These are phyloP conservation scores for Colletotrichum graminicola DNA, from an alignment of 2,329 filamentous ascomycete genomes.

Conservation along the genomic window DNA sequence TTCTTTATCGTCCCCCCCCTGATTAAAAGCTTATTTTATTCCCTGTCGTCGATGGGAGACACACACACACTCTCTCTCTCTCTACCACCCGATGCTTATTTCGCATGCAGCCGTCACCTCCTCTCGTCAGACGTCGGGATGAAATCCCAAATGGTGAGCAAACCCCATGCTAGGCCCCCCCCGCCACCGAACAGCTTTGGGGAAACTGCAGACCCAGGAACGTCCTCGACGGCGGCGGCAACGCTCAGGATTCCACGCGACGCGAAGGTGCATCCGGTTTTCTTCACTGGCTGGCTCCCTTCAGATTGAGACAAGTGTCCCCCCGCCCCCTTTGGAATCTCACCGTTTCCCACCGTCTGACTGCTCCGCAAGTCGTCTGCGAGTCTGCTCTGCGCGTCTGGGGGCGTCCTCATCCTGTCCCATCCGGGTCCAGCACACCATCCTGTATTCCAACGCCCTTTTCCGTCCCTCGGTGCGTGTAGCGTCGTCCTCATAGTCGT, in stretches of 20 bases:
- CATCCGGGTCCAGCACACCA: slow-evolving; percentile 16
- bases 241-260: neutral
- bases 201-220: neutral
- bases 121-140: neutral
- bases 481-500: neutral
- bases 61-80: no score
- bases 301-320: neutral
- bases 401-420: slow-evolving; percentile 8
- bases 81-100: neutral
- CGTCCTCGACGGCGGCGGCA: neutral
- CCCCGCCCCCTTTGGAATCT: neutral
- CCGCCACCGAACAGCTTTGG: neutral
- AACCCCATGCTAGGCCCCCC: neutral
- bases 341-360: no score
- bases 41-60: neutral
- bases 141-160: neutral
- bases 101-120: no score
- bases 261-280: neutral
- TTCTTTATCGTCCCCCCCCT: neutral
- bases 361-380: no score
- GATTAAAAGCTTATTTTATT: neutral
- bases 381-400: no score
- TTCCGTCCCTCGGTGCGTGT: neutral
- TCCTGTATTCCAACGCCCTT: neutral
- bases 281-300: neutral